Evolutionary conservation across 208 protist species (phyloP).

Genomic region (Entamoeba histolytica): DNA sequence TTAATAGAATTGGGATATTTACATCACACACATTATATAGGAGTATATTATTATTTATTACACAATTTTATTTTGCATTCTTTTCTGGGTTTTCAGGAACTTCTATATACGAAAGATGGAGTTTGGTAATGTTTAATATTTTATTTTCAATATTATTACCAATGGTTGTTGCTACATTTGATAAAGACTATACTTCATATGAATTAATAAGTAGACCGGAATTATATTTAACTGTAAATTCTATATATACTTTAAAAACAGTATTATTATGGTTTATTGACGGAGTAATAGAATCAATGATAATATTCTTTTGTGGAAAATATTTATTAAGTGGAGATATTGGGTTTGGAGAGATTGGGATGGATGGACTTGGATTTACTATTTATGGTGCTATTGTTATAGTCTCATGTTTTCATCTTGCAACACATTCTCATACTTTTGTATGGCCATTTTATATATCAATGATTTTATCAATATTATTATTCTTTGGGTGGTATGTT

Average conservation of each 20-base stretch:
- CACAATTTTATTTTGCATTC: conserved; percentile 1
- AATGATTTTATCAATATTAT: background rate
- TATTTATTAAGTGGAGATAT: background rate
- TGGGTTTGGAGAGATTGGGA: background rate
- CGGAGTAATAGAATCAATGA: background rate
- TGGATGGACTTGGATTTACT: background rate
- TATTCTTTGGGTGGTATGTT: background rate
- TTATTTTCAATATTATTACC: background rate
- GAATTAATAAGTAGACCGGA: background rate
- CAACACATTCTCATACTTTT: background rate
- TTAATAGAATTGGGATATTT: background rate
- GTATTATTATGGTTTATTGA: background rate
- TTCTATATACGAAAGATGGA: conserved; percentile 1
- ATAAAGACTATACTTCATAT: background rate
- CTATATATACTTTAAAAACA: background rate
- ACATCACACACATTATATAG: conserved; percentile 10
- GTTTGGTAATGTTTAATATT: background rate
- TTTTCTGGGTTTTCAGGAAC: conserved; percentile 8
- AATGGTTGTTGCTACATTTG: background rate
- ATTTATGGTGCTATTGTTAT: background rate
- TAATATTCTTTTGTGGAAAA: background rate
- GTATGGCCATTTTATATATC: background rate
- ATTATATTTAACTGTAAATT: background rate
- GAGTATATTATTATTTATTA: conserved; percentile 3
- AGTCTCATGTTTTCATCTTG: background rate